Conservation (phyloP, 169 alveolate species). For the Amoebophrya sp. region DNA sequence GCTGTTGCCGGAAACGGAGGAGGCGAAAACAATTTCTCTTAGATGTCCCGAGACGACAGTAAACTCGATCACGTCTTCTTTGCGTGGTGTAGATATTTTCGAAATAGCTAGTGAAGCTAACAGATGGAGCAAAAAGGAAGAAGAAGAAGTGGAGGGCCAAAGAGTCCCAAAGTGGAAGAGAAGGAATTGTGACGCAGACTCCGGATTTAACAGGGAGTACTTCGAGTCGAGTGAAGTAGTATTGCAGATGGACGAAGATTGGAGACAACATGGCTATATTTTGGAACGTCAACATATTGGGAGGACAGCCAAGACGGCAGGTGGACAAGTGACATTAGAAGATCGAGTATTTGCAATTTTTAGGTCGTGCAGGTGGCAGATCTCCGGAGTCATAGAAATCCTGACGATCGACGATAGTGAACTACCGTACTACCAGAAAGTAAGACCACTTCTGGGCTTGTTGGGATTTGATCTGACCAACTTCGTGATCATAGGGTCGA, state of each 20-base stretch:
- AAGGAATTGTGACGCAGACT: not conserved
- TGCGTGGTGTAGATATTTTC: not conserved
- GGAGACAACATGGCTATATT: not conserved
- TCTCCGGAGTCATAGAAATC: not conserved
- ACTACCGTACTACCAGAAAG: not conserved
- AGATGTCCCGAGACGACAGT: not conserved
- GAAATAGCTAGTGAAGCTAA: too few relatives aligned
- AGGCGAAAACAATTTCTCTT: too few relatives aligned
- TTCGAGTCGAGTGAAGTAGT: not conserved
- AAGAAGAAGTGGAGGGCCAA: too few relatives aligned
- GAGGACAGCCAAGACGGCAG: not conserved
- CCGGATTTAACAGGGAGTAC: not conserved
- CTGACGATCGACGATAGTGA: not conserved
- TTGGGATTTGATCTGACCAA: not conserved
- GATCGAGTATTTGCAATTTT: not conserved
- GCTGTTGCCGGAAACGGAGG: too few relatives aligned
- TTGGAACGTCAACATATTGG: too few relatives aligned
- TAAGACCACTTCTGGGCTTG: not conserved
- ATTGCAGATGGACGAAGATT: not conserved
- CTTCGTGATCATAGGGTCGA: not conserved
- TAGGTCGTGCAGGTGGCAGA: not conserved
- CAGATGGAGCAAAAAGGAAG: too few relatives aligned
- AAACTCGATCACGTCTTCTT: not conserved
- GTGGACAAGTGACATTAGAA: not conserved
- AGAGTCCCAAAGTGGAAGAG: too few relatives aligned